phyloP scores from a whole-genome alignment of 2,329 filamentous ascomycete species.

The Alternaria hordeiaustralica region DNA sequence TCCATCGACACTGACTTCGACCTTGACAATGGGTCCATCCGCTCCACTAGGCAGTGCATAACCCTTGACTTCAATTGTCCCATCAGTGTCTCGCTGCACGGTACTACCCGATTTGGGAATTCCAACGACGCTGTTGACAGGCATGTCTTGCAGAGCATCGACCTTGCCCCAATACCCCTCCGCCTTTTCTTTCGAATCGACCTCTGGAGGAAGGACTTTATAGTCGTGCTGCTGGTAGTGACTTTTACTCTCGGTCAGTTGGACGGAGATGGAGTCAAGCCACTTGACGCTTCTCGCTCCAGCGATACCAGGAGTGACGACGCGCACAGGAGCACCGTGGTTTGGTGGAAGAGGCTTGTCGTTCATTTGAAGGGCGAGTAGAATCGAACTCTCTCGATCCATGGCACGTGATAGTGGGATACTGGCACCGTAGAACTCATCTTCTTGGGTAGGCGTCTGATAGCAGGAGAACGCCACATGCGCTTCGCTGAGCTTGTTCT shows the following conservation, averaged over 20 bases:
- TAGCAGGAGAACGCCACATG: constrained; percentile 65
- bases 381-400: constrained; percentile 23
- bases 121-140: constrained; percentile 62
- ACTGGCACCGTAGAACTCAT: constrained; percentile 65
- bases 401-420: constrained; percentile 51
- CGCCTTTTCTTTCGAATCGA: constrained; percentile 56
- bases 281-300: constrained; percentile 64
- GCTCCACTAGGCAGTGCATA: constrained; percentile 63
- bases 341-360: constrained; percentile 54
- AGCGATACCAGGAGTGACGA: constrained; percentile 60
- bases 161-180: constrained; percentile 60
- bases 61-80: constrained; percentile 58
- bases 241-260: constrained; percentile 58
- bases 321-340: constrained; percentile 61
- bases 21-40: constrained; percentile 59
- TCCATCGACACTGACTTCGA: constrained; percentile 61
- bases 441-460: constrained; percentile 61
- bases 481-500: constrained; percentile 39
- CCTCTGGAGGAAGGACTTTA: constrained; percentile 63
- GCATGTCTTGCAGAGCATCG: constrained; percentile 62
- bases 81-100: constrained; percentile 50
- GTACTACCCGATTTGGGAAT: constrained; percentile 55
- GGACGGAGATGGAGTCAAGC: constrained; percentile 61
- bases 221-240: constrained; percentile 67
- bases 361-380: constrained; percentile 56